phyloP scores from a whole-genome alignment of 1,284 basidiomycete species.

The Uromyces viciae-fabae region DNA sequence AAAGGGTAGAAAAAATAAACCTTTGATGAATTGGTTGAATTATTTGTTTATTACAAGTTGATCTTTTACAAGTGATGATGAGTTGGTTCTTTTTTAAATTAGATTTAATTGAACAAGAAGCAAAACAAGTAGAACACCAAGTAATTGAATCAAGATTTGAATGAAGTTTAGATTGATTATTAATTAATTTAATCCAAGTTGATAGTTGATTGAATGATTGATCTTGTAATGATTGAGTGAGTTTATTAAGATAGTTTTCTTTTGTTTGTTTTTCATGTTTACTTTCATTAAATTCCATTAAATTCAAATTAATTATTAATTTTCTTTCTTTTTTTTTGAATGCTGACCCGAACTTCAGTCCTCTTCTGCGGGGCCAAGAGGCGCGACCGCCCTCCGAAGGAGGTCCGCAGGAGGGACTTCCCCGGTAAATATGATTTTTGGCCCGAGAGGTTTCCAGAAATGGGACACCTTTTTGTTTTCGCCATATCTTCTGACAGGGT shows the following conservation, averaged over 20 bases:
- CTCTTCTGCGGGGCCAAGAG: too few relatives aligned
- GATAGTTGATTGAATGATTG: not conserved
- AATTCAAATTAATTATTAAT: too few relatives aligned
- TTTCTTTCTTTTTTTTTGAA: too few relatives aligned
- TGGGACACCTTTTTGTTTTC: too few relatives aligned
- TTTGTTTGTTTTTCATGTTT: slow-evolving; percentile 6
- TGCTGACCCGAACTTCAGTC: too few relatives aligned
- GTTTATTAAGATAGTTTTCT: not conserved
- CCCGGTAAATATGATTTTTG: too few relatives aligned
- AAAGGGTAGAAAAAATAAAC: not conserved
- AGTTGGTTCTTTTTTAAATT: slow-evolving; percentile 2
- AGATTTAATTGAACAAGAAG: not conserved
- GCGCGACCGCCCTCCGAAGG: too few relatives aligned
- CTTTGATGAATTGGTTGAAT: not conserved
- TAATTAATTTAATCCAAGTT: not conserved
- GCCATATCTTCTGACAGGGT: too few relatives aligned
- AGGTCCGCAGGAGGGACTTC: too few relatives aligned
- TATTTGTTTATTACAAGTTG: not conserved
- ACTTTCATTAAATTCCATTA: too few relatives aligned
- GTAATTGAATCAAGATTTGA: not conserved
- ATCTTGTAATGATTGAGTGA: not conserved
- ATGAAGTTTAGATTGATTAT: not conserved
- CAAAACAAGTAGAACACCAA: not conserved
- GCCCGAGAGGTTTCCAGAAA: too few relatives aligned
- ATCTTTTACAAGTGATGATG: not conserved